Percentiles rank a stretch among this genome's conserved stretches.
phyloP scores from a whole-genome alignment of 176 grass and related monocot genomes.

The Otatea glauca region DNA sequence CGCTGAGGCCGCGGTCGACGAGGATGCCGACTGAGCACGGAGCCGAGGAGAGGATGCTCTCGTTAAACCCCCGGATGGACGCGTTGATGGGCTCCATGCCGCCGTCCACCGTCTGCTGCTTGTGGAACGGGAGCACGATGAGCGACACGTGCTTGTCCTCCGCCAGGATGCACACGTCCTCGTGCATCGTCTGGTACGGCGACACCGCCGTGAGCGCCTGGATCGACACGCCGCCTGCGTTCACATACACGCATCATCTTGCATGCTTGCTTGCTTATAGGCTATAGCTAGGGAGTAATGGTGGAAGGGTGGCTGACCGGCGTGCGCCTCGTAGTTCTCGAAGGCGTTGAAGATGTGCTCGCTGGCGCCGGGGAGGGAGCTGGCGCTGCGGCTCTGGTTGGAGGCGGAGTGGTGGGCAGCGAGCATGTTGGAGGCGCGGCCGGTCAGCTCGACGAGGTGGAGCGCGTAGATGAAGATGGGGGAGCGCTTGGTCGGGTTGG shows the following conservation, averaged over 20 bases:
- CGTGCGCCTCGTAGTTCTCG: conserved; percentile 57
- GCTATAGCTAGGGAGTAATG: neutral
- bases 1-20: conserved; percentile 74
- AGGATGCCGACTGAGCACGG: conserved; percentile 83
- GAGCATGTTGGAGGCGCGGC: conserved; percentile 68
- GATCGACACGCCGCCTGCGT: conserved; percentile 29
- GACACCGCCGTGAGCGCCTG: conserved; percentile 63
- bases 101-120: conserved; percentile 62
- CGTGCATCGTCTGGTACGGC: conserved; percentile 75
- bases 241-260: neutral
- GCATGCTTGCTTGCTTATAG: neutral
- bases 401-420: conserved; percentile 26
- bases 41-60: conserved; percentile 56
- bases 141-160: conserved; percentile 68
- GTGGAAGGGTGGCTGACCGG: neutral
- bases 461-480: conserved; percentile 74
- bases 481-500: conserved; percentile 67
- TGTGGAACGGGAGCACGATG: conserved; percentile 78
- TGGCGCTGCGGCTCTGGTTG: conserved; percentile 7
- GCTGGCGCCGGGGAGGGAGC: conserved; percentile 10
- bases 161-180: conserved; percentile 59
- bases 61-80: conserved; percentile 50
- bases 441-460: conserved; percentile 79
- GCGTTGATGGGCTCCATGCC: conserved; percentile 66
- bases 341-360: conserved; percentile 66